Base-by-base conservation (phyloP, 768 basidiomycete genomes). In the Mycena sanguinolenta region DNA sequence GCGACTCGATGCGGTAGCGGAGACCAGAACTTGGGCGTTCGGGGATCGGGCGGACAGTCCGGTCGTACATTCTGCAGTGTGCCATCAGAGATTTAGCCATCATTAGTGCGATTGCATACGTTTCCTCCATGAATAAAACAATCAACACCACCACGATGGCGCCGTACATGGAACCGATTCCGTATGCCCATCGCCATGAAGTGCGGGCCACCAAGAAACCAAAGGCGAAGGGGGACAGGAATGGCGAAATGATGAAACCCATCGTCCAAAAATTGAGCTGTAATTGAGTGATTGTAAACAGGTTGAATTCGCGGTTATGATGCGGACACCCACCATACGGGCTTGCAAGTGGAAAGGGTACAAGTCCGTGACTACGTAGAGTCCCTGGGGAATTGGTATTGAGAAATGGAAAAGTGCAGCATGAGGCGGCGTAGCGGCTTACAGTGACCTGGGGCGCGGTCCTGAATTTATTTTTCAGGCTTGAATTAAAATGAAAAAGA, bases 241-340 rank as follows among this genome's bases (percentile, higher is more conserved):
- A 89, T 13, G 88, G 90, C 17, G 90, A 90, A 30, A 91, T 77
- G 74, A 92, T 86, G 80, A 92, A 91, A 1, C 90, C 92, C 86
- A 92, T 89, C 4, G 91, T 92, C 91, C 91, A 92, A 58, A 90
- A 79, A 72, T 90, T 91, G 39, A 92, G 83, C 89, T 91, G 67
- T 28, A 17, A 21, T 58, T 12, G 10, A 4, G 6, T 34, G 28
- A 62, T n/a, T 19, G 54, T 65, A 17, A 52, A 32, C 25, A 27
- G 13, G 30, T 61, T 42, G 21, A 32, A 39, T 30, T 49, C 49
- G 46, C 25, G 5, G 14, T 57, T 13, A 23, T 30, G n/a, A 21
- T 42, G 38, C 5, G 30, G 36, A 67, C 13, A 73, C 79, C 63
- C 49, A 89, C 87, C 87, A 89, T 90, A 36, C 89, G 84, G 21